Evolutionary conservation across 352 stramenopile genomes (phyloP), one percentile per base, ranked within the genome.

Genomic region (Ophiocytium majus): DNA sequence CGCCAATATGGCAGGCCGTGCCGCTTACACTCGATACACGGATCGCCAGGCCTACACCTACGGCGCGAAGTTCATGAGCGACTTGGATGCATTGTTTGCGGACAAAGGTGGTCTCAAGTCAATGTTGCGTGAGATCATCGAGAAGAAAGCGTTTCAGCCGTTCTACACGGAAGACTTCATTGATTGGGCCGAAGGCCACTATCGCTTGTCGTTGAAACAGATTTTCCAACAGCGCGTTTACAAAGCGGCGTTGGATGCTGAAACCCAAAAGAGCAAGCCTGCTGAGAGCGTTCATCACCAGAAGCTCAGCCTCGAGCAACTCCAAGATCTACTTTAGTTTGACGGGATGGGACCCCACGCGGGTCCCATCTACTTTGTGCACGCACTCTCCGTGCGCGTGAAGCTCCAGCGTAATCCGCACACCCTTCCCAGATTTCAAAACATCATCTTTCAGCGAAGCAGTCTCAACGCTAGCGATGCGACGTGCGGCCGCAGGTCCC

Each of bases 91-190:
- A 71, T 23, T 23, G 28, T 28, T 71, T 28, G 57, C 57, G 23
- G 57, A 71, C 19, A 71, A 71, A 71, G 57, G 57, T 71, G 57
- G 57, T 71, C 28, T 71, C 23, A 71, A 71, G 57, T 28, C 57
- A 23, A 23, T 71, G 19, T 28, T 71, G 57, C 23, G 57, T 23
- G 19, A 71, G 19, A 71, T 71, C 19, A 71, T 28, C 57, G 57
- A 71, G 23, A 71, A 71, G 57, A 23, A 28, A 23, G 28, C 28
- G 19, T 71, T 71, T 28, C 28, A 23, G 23, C 57, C 57, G 23
- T 28, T 71, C 19, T 71, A 23, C 28, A 28, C 28, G 28, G 57
- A 71, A 71, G 57, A 71, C 23, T 71, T 71, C 57, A 23, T 28
- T 23, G 28, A 71, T 23, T 23, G 28, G 57, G 19, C 28, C 28